Evolutionary conservation across 1,284 basidiomycete genomes (phyloP), one percentile per base, ranked within the genome.

Genomic region (Xanthoconium separans): DNA sequence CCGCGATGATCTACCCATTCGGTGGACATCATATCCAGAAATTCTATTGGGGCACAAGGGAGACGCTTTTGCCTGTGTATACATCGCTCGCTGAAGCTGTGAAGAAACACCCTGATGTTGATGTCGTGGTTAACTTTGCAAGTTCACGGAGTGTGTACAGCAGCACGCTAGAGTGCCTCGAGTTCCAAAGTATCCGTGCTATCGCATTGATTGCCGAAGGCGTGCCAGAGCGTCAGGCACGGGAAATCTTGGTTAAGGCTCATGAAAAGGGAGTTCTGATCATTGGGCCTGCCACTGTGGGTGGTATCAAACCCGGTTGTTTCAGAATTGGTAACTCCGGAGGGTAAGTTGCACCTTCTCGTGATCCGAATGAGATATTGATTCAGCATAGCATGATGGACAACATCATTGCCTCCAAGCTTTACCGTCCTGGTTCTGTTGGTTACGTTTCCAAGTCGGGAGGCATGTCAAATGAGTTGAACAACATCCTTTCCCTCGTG

Each of bases 1-100:
- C 96, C 39, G 96, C 97, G 52, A 99, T 99, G 96, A 98, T 99
- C 74, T 99, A 99, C 76, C 97, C 97, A 70, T 99, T 99, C 77
- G 96, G 96, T 71, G 96, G 96, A 33, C 96, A 98, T 78, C 96
- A 98, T 79, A 97, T 98, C 74, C 96, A 99, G 77, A 99, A 99
- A 82, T 97, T 98, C 83, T 95, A 99, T 84, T 99, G 96, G 96
- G 96, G 96, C 58, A 99, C 97, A 56, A 95, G 94, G 81, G 96
- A 99, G 82, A 97, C 95, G 2, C 87, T 99, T 44, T 85, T 99
- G 41, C 96, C 96, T 44, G 96, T 99, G 54, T 99, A 98, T 81
- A 97, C 96, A 30, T 88, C 85, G 58, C 82, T 98, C 62, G 87
- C 84, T 55, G 96, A 99, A 72, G 97, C 96, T 9, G 86, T 91